phyloP scores from a whole-genome alignment of 2,329 filamentous ascomycete genomes.

The Ambrosiella xylebori region DNA sequence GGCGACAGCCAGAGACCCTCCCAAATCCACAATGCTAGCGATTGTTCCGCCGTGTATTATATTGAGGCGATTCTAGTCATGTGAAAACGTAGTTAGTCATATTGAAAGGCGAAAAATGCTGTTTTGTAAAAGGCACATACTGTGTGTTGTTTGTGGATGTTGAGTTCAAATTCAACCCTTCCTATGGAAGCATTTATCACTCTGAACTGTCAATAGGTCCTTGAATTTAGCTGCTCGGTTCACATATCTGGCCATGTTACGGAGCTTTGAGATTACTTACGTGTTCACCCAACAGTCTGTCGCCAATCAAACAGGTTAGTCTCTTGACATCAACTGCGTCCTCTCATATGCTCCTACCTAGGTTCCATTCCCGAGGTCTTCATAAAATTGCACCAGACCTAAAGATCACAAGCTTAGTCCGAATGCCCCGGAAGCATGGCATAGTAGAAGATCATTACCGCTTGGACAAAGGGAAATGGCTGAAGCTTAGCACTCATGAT shows the following conservation, averaged over 20 bases:
- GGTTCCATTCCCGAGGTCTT: constrained; percentile 76
- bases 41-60: constrained; percentile 67
- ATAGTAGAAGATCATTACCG: neutral
- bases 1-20: constrained; percentile 47
- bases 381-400: constrained; percentile 79
- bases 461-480: constrained; percentile 10
- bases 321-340: neutral
- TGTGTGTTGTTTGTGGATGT: constrained; percentile 59
- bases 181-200: constrained; percentile 48
- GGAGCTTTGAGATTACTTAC: constrained; percentile 17
- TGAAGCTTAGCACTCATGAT: neutral
- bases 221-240: neutral
- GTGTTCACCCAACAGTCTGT: constrained; percentile 26
- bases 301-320: neutral
- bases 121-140: constrained; percentile 25
- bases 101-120: no score
- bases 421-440: neutral
- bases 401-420: neutral
- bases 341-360: constrained; percentile 36
- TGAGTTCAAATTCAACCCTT: constrained; percentile 57
- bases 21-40: constrained; percentile 54
- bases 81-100: neutral
- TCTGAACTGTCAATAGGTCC: constrained; percentile 36
- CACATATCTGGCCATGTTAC: neutral
- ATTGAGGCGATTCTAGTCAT: constrained; percentile 49